Percentiles rank a stretch among this genome's conserved stretches.
These are phyloP conservation scores for Penicillium herquei DNA, from an alignment of 495 filamentous ascomycete genomes.

Conservation along the genomic window DNA sequence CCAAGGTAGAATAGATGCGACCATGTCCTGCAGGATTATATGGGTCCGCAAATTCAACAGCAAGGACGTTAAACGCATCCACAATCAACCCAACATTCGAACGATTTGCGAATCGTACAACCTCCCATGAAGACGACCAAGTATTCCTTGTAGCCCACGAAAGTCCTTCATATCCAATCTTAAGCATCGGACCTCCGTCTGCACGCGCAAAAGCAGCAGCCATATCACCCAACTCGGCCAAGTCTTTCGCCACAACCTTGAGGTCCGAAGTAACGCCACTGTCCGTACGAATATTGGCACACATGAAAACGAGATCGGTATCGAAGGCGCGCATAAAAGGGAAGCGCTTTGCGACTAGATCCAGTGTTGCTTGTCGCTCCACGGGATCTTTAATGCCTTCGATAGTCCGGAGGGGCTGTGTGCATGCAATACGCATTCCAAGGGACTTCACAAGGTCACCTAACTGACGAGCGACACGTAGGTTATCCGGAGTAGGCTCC, in stretches of 20 bases:
- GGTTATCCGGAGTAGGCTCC: slow-evolving; percentile 28
- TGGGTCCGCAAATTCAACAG: slow-evolving; percentile 68
- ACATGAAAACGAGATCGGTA: slow-evolving; percentile 37
- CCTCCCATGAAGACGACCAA: slow-evolving; percentile 61
- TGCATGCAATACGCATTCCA: slow-evolving; percentile 33
- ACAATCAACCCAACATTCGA: slow-evolving; percentile 64
- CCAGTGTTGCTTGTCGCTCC: slow-evolving; percentile 19
- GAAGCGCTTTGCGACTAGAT: slow-evolving; percentile 32
- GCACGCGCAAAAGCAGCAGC: slow-evolving; percentile 23
- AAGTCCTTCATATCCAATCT: slow-evolving; percentile 37
- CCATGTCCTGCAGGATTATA: slow-evolving; percentile 30
- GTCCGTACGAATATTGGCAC: slow-evolving; percentile 32
- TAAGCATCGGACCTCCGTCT: slow-evolving; percentile 29
- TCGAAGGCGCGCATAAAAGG: slow-evolving; percentile 39
- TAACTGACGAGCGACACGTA: slow-evolving; percentile 26
- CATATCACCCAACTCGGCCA: slow-evolving; percentile 33
- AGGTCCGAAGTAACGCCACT: slow-evolving; percentile 30
- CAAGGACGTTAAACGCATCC: slow-evolving; percentile 68
- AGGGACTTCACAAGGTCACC: slow-evolving; percentile 28
- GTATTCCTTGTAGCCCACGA: slow-evolving; percentile 64
- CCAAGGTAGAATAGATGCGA: slow-evolving; percentile 21
- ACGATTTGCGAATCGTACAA: slow-evolving; percentile 53
- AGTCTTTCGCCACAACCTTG: slow-evolving; percentile 26
- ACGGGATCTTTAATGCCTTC: slow-evolving; percentile 28
- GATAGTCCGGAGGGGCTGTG: slow-evolving; percentile 31